phyloP scores from a whole-genome alignment of 164 flowering plant genomes.

The Brasenia schreberi region DNA sequence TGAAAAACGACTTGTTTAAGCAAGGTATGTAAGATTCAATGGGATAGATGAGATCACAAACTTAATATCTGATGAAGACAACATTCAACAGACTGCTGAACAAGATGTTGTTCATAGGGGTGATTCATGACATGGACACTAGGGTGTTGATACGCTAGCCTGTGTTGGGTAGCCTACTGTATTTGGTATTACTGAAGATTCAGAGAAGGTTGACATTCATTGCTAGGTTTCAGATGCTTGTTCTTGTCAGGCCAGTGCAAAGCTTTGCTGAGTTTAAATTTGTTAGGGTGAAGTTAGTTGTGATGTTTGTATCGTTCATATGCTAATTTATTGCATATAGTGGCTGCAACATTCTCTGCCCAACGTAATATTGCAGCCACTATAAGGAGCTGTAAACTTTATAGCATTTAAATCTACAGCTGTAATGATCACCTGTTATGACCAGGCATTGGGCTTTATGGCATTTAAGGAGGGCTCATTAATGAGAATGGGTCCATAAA shows the following conservation, averaged over 20 bases:
- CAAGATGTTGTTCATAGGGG: not conserved
- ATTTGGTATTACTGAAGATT: not conserved
- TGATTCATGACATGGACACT: not conserved
- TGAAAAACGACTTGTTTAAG: not conserved
- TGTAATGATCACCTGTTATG: too few relatives aligned
- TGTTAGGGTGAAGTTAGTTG: not conserved
- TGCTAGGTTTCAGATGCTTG: not conserved
- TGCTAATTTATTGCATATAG: too few relatives aligned
- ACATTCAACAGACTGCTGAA: not conserved
- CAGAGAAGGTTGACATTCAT: not conserved
- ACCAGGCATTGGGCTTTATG: too few relatives aligned
- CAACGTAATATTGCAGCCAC: too few relatives aligned
- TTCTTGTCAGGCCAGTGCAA: not conserved
- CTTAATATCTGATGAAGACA: not conserved
- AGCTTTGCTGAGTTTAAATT: not conserved
- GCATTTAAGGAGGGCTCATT: too few relatives aligned
- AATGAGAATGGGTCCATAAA: too few relatives aligned
- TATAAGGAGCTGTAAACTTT: too few relatives aligned
- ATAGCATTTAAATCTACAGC: too few relatives aligned
- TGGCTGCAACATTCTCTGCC: too few relatives aligned
- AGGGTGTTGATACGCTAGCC: not conserved
- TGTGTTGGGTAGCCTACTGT: not conserved
- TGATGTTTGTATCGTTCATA: not conserved
- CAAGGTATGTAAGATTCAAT: slow-evolving; percentile 2
- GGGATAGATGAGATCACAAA: not conserved